Evolutionary conservation across 202 grass and related monocot species (phyloP), one percentile per base, ranked within the genome.

Genomic region (Panicum hallii): DNA sequence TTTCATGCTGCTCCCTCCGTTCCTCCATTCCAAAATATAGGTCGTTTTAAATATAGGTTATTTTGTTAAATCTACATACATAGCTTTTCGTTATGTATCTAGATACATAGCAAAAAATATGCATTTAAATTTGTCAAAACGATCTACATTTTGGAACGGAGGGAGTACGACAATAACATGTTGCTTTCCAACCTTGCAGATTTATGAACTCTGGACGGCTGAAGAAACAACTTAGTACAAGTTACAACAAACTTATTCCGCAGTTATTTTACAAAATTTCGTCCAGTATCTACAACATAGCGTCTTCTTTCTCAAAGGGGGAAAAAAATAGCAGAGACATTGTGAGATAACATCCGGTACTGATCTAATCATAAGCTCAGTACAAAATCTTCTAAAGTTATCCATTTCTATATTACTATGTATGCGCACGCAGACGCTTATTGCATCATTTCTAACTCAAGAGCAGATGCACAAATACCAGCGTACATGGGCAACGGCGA

Each of bases 331-430:
- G n/a, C 6, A 15, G 1, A 32, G 7, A 4, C 13, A 16, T 17
- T 49, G 26, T 38, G 36, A 38, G 12, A 40, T 23, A 42, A 38
- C 54, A 78, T 45, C 56, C 19, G 3, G 36, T 45, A 64, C 56
- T 38, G 36, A 80, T 60, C 65, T 72, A 30, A 30, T 14, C 17
- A 82, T 10, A 69, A 3, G 4, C 50, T 58, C 43, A 23, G 32
- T 52, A 66, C 40, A 82, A 70, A 79, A 79, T 13, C 61, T 67
- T 44, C 38, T 46, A 7, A 55, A 72, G 74, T 14, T 79, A 77
- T 65, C 42, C 17, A 66, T 28, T 63, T 64, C 11, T 53, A 54
- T 36, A 53, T 28, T 55, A 56, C 11, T 53, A 54, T 36, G 20
- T 5, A 20, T 53, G 10, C 20, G 28, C 28, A 19, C 8, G 48